A percentile compares a stretch with the other conserved stretches of the same genome.
These are phyloP conservation scores for Blastocystis sp. DNA, from an alignment of 352 stramenopile genomes.

Conservation along the genomic window DNA sequence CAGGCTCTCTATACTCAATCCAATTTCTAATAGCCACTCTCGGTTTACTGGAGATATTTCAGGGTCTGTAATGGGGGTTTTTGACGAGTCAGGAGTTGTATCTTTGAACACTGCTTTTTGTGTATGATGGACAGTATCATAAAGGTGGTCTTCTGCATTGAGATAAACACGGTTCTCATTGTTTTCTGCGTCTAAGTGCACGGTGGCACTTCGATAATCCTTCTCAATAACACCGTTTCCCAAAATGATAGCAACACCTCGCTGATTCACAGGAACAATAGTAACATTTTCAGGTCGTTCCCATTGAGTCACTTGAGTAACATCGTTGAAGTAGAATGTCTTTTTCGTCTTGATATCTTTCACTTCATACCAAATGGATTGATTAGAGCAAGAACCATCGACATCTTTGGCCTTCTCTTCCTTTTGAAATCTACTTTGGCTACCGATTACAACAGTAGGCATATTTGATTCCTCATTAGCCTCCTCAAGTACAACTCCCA, in stretches of 20 bases:
- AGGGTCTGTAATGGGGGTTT: neutral
- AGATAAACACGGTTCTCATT: neutral
- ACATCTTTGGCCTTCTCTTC: neutral
- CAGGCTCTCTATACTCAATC: neutral
- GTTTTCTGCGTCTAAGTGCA: neutral
- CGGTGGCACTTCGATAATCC: neutral
- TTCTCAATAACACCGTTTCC: conserved; percentile 49
- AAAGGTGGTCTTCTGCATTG: conserved; percentile 2
- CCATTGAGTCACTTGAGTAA: conserved; percentile 33
- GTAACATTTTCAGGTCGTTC: conserved; percentile 14
- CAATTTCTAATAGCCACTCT: neutral
- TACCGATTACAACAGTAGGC: neutral
- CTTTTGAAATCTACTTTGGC: neutral
- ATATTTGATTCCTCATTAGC: neutral
- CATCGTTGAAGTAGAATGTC: conserved; percentile 48
- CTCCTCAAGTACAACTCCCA: conserved; percentile 19
- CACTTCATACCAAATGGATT: conserved; percentile 41
- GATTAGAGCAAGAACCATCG: neutral
- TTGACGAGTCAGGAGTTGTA: neutral
- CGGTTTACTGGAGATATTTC: neutral
- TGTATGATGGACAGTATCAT: neutral
- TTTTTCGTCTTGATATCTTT: conserved; percentile 35
- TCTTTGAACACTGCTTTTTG: conserved; percentile 6
- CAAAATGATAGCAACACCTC: conserved; percentile 11
- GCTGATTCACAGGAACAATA: conserved; percentile 41